phyloP scores from a whole-genome alignment of 352 stramenopile species.

The Pythium vanterpoolii region DNA sequence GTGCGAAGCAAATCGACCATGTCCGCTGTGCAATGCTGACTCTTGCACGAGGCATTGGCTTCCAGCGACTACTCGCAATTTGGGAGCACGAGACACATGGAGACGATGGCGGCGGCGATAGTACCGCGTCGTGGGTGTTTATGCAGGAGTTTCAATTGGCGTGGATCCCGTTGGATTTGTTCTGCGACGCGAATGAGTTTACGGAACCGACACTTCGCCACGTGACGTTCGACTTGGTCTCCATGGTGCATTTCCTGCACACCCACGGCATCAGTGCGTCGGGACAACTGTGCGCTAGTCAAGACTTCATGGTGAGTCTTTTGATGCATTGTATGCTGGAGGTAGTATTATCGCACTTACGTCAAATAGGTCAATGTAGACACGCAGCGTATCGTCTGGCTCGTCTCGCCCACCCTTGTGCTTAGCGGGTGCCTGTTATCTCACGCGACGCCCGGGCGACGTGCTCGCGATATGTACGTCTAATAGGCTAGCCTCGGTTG shows the following conservation, averaged over 20 bases:
- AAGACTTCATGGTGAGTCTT: conserved; percentile 44
- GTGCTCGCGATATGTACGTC: conserved; percentile 45
- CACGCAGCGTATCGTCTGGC: conserved; percentile 30
- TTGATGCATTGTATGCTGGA: neutral
- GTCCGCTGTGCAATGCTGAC: conserved; percentile 33
- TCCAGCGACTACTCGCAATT: conserved; percentile 46
- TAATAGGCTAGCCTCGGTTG: neutral
- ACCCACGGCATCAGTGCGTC: conserved; percentile 43
- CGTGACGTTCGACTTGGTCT: conserved; percentile 48
- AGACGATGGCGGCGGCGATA: neutral
- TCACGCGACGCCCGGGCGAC: conserved; percentile 33
- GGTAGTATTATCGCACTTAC: neutral
- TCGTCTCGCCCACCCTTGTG: conserved; percentile 40
- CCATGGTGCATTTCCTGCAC: conserved; percentile 61
- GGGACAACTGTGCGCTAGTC: conserved; percentile 39
- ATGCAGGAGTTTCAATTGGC: conserved; percentile 38
- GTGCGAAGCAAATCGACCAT: conserved; percentile 44
- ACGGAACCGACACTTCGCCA: conserved; percentile 42
- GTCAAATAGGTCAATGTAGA: conserved; percentile 32
- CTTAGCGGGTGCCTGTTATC: conserved; percentile 52
- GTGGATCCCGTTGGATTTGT: conserved; percentile 33
- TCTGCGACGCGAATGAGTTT: conserved; percentile 28
- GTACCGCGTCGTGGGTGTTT: conserved; percentile 38
- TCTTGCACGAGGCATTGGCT: conserved; percentile 29
- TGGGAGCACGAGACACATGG: conserved; percentile 36